Conservation (phyloP, 331 rosid genomes). For the Dryas integrifolia region DNA sequence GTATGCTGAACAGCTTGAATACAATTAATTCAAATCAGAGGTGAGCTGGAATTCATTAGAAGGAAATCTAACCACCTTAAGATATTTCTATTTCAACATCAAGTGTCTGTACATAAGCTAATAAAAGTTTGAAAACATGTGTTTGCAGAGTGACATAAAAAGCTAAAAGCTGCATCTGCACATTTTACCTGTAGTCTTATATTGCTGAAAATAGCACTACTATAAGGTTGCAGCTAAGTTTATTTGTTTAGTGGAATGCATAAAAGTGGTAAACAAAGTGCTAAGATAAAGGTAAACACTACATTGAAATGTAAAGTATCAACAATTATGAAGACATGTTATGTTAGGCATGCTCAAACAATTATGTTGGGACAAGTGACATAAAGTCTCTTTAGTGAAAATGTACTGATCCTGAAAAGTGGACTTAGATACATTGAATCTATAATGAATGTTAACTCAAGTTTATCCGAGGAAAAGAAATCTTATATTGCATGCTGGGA, state of each 20-base stretch:
- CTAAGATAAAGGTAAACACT: slow-evolving; percentile 43
- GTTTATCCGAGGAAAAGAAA: slow-evolving; percentile 17
- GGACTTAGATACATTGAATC: slow-evolving; percentile 42
- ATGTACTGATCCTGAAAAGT: slow-evolving; percentile 30
- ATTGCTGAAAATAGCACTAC: slow-evolving; percentile 34
- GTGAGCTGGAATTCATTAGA: background rate
- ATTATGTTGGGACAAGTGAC: slow-evolving; percentile 48
- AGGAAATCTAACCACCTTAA: background rate
- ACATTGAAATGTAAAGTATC: slow-evolving; percentile 43
- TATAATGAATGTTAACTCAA: slow-evolving; percentile 7
- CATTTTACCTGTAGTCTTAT: slow-evolving; percentile 20
- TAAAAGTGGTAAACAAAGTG: slow-evolving; percentile 17
- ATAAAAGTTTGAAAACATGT: background rate
- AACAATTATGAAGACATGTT: slow-evolving; percentile 49
- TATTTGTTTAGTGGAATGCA: slow-evolving; percentile 31
- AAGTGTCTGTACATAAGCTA: background rate
- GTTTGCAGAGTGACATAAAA: background rate
- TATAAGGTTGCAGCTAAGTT: slow-evolving; percentile 20
- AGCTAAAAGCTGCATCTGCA: slow-evolving; percentile 25
- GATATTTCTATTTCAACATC: slow-evolving; percentile 1
- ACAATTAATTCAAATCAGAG: background rate
- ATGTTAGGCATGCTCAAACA: slow-evolving; percentile 65
- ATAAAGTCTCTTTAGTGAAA: slow-evolving; percentile 45
- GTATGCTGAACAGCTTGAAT: background rate
- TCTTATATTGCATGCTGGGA: background rate